Conservation (phyloP, 495 filamentous ascomycete species). For the Chaetomidium leptoderma region DNA sequence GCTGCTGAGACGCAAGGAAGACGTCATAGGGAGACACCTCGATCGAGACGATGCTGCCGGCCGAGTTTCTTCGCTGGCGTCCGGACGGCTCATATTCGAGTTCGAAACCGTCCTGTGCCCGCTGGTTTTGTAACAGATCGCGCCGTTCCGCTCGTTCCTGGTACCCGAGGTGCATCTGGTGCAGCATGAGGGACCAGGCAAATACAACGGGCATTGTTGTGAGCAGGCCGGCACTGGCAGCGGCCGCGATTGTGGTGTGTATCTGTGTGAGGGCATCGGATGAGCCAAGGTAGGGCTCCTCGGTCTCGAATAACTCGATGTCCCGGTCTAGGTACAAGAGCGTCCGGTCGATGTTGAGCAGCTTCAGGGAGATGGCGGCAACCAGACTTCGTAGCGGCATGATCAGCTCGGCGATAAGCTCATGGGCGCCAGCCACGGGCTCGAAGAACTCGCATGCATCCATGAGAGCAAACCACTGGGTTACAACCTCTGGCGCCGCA, state of each 20-base stretch:
- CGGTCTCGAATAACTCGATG: conserved; percentile 37
- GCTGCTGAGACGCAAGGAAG: conserved; percentile 40
- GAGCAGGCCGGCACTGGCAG: conserved; percentile 40
- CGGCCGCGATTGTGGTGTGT: conserved; percentile 55
- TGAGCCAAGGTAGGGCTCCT: conserved; percentile 58
- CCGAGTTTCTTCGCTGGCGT: conserved; percentile 44
- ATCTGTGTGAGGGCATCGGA: conserved; percentile 59
- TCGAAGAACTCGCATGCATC: conserved; percentile 60
- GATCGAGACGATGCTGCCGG: conserved; percentile 48
- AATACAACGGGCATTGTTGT: conserved; percentile 65
- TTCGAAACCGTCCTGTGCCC: conserved; percentile 53
- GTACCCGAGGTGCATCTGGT: conserved; percentile 59
- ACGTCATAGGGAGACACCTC: conserved; percentile 46
- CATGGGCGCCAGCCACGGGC: conserved; percentile 46
- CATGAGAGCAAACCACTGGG: conserved; percentile 71
- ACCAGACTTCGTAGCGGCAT: conserved; percentile 61
- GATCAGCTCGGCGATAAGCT: conserved; percentile 51
- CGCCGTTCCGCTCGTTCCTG: conserved; percentile 53
- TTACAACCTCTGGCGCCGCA: conserved; percentile 54
- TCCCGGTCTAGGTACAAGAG: conserved; percentile 42
- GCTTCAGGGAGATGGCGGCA: conserved; percentile 65
- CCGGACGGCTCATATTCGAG: conserved; percentile 37
- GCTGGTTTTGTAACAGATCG: conserved; percentile 60
- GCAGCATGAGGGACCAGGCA: conserved; percentile 72
- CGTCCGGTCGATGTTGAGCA: conserved; percentile 62